Conservation (phyloP, 2,329 filamentous ascomycete species). For the Dothistroma pini region DNA sequence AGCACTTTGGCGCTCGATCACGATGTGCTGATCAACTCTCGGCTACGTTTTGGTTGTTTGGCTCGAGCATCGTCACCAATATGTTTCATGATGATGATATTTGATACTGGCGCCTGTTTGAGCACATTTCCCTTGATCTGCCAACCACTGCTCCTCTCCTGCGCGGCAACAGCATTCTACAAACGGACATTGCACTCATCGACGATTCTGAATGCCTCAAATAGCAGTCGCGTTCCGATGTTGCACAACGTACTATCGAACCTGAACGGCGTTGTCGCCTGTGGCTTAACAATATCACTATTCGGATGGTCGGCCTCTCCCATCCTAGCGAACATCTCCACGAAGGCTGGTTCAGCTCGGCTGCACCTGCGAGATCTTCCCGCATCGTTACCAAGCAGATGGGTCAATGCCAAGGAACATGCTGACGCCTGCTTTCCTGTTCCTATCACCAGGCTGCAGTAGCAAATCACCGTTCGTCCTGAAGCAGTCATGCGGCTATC, state of each 20-base stretch:
- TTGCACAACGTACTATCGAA: neutral
- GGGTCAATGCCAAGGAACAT: neutral
- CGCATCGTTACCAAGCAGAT: neutral
- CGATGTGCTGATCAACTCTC: neutral
- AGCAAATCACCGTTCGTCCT: neutral
- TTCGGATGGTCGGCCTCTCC: neutral
- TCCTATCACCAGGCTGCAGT: neutral
- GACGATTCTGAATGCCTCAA: neutral
- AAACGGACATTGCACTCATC: neutral
- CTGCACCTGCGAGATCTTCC: neutral
- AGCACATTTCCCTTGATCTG: neutral
- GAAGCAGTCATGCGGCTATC: neutral
- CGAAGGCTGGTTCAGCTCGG: neutral
- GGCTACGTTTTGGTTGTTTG: neutral
- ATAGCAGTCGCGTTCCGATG: neutral
- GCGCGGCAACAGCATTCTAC: neutral
- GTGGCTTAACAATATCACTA: neutral
- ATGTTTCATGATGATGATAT: slow-evolving; percentile 3
- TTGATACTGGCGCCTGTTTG: neutral
- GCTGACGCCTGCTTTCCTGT: neutral
- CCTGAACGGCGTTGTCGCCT: neutral
- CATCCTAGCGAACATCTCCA: neutral
- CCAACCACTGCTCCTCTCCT: neutral
- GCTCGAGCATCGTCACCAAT: slow-evolving; percentile 3
- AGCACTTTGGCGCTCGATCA: slow-evolving; percentile 4